These are phyloP conservation scores for Metarhizium rileyi DNA, from an alignment of 2,329 filamentous ascomycete genomes.

Conservation along the genomic window DNA sequence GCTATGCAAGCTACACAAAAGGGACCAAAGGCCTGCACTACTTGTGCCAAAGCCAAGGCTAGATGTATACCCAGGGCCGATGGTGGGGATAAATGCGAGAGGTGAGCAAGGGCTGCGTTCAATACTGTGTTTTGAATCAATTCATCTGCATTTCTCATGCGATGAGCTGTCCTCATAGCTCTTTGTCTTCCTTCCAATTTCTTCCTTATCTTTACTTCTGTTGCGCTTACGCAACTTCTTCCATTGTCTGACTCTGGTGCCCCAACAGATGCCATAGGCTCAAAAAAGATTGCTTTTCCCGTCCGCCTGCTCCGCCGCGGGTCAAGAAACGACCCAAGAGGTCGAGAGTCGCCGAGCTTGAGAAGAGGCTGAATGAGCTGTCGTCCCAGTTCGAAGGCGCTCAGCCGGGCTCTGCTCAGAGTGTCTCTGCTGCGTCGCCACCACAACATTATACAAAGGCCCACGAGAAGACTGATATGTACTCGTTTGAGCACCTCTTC, in stretches of 20 bases:
- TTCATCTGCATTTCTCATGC: not conserved
- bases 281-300: constrained; percentile 35
- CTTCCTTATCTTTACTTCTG: too few relatives aligned
- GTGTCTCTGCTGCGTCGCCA: constrained; percentile 7
- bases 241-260: not conserved
- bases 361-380: constrained; percentile 39
- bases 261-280: constrained; percentile 35
- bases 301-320: constrained; percentile 37
- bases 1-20: constrained; percentile 23
- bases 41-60: constrained; percentile 43
- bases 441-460: constrained; percentile 3
- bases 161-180: not conserved
- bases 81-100: constrained; percentile 34
- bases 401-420: constrained; percentile 9
- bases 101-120: constrained; percentile 24
- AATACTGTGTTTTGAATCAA: not conserved
- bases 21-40: constrained; percentile 39
- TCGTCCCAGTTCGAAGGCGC: constrained; percentile 32
- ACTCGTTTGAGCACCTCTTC: constrained; percentile 27
- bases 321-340: constrained; percentile 36
- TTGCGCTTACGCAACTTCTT: not conserved
- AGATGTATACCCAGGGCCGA: constrained; percentile 35
- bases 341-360: constrained; percentile 40
- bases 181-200: not conserved
- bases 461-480: constrained; percentile 12